Base-by-base conservation (phyloP, 495 filamentous ascomycete genomes). In the Podospora bellae-mahoneyi region DNA sequence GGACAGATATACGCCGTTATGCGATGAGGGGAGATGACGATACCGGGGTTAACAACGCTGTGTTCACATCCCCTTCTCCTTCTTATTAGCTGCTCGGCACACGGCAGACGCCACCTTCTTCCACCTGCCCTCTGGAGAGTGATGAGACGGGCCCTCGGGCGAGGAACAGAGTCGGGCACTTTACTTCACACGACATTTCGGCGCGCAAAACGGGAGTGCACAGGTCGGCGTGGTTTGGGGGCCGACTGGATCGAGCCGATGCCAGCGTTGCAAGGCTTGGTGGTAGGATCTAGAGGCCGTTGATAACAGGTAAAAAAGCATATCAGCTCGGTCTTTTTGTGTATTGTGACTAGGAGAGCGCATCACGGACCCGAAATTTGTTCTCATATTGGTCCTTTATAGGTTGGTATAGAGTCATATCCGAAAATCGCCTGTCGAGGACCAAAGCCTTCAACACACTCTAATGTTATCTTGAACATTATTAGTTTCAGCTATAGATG, bases 81-180 rank as follows among this genome's bases (percentile, higher is more conserved):
- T 48, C 9, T 48, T 48, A 48, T 48, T 48, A 48, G 39, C 15
- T 48, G 30, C 32, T n/a, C 30, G 60, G 60, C 23, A 48, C 32
- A 48, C 61, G 61, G 48, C 61, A 63, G 28, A 48, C 61, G 61
- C 61, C 61, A 63, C 61, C 13, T 23, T 48, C 61, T 26, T 63
- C 61, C 10, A 63, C 61, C 61, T 63, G 30, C 61, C 61, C 32
- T 63, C 15, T 63, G 61, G 27, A 48, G 61, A 63, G 61, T 44
- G 34, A 63, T 48, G 61, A 63, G 61, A 48, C 61, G 32, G 18
- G 23, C 26, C 23, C 23, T 30, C 19, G 10, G 27, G 30, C 6
- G 60, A 62, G 30, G 26, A 30, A 62, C 6, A 34, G 60, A 62
- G n/a, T 9, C 27, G 30, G 20, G 30, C 15, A 63, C 5, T 39